Percentiles rank a stretch among this genome's conserved stretches.
These are phyloP conservation scores for Cyberlindnera euphorbiae DNA, from an alignment of 805 yeast genomes.

Conservation along the genomic window DNA sequence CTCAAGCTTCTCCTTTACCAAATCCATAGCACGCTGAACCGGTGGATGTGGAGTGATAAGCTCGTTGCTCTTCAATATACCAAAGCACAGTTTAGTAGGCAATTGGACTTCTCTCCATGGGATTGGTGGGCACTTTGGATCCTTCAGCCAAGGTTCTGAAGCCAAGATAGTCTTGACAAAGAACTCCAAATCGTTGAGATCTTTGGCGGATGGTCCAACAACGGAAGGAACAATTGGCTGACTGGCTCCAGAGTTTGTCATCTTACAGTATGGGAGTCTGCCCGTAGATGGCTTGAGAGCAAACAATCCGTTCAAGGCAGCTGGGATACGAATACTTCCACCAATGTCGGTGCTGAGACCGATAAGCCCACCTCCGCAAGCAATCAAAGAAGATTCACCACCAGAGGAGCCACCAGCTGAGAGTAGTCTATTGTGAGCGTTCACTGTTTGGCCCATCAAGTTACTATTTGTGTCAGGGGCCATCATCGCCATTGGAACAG, in stretches of 20 bases:
- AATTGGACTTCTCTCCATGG: constrained; percentile 26
- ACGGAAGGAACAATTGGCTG: constrained; percentile 49
- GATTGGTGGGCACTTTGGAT: constrained; percentile 34
- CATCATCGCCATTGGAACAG: constrained; percentile 46
- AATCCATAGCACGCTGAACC: constrained; percentile 38
- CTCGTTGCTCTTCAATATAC: constrained; percentile 38
- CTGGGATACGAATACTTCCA: constrained; percentile 46
- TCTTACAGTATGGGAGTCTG: constrained; percentile 32
- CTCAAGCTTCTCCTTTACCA: constrained; percentile 22
- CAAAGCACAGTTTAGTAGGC: constrained; percentile 36
- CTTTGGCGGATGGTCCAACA: constrained; percentile 42
- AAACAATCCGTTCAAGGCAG: constrained; percentile 37
- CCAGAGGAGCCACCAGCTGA: constrained; percentile 51
- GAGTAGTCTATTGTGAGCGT: constrained; percentile 37
- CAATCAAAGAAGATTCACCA: constrained; percentile 46
- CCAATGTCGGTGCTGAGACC: constrained; percentile 56
- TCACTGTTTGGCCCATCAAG: constrained; percentile 40
- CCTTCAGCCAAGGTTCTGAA: constrained; percentile 38
- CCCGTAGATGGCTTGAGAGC: constrained; percentile 41
- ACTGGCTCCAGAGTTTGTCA: constrained; percentile 26
- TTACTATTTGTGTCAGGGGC: constrained; percentile 40
- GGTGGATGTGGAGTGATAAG: constrained; percentile 48
- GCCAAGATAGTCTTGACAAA: constrained; percentile 28
- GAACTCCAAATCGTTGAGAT: constrained; percentile 32
- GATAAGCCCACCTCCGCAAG: constrained; percentile 37